Percentiles rank a stretch among this genome's conserved stretches.
These are phyloP conservation scores for Vitis rupestris DNA, from an alignment of 164 flowering plant species.

Conservation along the genomic window DNA sequence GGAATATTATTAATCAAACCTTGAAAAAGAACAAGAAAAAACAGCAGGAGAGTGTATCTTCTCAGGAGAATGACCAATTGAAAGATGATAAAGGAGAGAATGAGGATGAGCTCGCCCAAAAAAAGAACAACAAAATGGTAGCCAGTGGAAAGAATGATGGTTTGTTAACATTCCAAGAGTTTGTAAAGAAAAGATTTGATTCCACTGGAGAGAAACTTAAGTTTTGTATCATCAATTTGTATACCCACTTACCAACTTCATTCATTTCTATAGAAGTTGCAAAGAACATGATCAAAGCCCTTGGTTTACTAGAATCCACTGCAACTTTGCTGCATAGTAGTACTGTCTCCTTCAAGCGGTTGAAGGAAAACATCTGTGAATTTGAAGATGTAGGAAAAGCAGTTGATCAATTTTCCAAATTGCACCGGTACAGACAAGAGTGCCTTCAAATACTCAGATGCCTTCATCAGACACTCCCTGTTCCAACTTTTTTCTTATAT, in stretches of 20 bases:
- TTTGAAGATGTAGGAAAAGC: not conserved
- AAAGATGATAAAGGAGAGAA: not conserved
- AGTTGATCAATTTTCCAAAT: not conserved
- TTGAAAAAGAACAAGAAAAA: constrained; percentile 3
- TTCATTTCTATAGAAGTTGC: constrained; percentile 19
- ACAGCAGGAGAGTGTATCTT: not conserved
- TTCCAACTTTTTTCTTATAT: constrained; percentile 5
- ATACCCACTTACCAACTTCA: constrained; percentile 44
- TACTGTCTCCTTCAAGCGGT: too few relatives aligned
- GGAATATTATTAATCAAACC: constrained; percentile 2
- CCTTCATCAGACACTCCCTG: constrained; percentile 5
- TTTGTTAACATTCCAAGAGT: constrained; percentile 31
- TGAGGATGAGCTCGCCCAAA: not conserved
- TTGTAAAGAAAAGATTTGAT: constrained; percentile 16
- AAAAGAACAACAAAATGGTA: not conserved
- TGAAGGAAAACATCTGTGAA: not conserved
- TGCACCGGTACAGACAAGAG: not conserved
- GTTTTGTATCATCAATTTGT: constrained; percentile 20
- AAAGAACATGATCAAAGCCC: constrained; percentile 22
- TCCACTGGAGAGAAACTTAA: constrained; percentile 6
- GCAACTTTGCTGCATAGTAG: constrained; percentile 1
- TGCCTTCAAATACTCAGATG: constrained; percentile 18
- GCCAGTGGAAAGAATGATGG: not conserved
- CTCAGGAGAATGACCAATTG: not conserved
- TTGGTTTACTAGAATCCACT: constrained; percentile 18